Evolutionary conservation across 805 yeast genomes (phyloP).

Genomic region (Saturnispora sekii): DNA sequence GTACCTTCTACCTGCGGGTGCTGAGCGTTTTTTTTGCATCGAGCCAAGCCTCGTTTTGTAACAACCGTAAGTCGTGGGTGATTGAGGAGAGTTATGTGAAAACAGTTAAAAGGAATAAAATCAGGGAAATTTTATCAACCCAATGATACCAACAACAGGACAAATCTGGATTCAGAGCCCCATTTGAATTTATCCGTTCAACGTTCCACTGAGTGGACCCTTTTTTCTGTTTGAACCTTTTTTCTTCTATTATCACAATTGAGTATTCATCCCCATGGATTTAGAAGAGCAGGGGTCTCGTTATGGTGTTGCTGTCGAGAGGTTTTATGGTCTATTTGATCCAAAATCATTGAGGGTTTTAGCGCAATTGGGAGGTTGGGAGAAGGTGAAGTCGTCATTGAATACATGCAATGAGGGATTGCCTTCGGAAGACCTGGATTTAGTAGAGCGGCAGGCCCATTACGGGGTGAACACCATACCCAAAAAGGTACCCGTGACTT

Average conservation of each 20-base stretch:
- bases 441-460: conserved; percentile 29
- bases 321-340: conserved; percentile 45
- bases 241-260: neutral
- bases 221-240: no score
- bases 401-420: conserved; percentile 34
- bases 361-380: conserved; percentile 36
- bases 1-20: no score
- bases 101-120: no score
- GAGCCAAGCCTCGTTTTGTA: no score
- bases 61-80: no score
- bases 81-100: no score
- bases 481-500: conserved; percentile 55
- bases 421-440: conserved; percentile 25
- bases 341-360: conserved; percentile 47
- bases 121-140: no score
- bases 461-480: conserved; percentile 74
- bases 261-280: conserved; percentile 7
- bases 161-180: no score
- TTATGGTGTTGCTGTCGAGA: conserved; percentile 23
- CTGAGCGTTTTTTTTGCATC: no score
- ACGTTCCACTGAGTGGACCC: no score
- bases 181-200: no score
- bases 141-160: no score
- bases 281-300: conserved; percentile 10
- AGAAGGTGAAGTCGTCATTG: conserved; percentile 24